These are phyloP conservation scores for Ambrosia trifida DNA, from an alignment of 129 eudicot species.

Conservation along the genomic window DNA sequence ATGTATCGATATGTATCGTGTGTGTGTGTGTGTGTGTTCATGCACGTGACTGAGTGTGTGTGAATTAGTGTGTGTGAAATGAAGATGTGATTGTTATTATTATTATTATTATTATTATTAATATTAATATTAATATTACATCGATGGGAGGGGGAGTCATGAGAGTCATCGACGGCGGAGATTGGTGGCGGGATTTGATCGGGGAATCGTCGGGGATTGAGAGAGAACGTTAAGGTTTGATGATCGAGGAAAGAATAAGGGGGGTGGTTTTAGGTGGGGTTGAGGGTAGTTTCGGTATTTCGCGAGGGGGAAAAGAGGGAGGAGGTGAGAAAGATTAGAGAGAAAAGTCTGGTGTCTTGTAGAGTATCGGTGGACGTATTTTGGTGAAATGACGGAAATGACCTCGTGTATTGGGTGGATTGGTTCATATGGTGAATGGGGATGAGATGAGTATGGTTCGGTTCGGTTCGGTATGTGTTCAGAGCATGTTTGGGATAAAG, in stretches of 20 bases:
- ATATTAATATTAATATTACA: constrained; percentile 25
- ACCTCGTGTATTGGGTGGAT: no score
- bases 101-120: constrained; percentile 14
- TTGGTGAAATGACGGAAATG: no score
- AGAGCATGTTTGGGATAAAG: no score
- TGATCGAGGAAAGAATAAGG: constrained; percentile 26
- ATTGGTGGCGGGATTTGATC: constrained; percentile 36
- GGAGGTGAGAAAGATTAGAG: constrained; percentile 4
- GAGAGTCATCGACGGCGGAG: constrained; percentile 60
- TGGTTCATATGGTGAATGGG: no score
- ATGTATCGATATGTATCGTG: neutral
- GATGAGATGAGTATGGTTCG: no score
- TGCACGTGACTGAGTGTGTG: constrained; percentile 1
- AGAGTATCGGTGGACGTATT: no score
- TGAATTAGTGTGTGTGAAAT: constrained; percentile 3
- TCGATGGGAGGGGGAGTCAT: constrained; percentile 67
- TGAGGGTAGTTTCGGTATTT: constrained; percentile 35
- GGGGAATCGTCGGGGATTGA: constrained; percentile 31
- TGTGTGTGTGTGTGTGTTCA: constrained; percentile 14
- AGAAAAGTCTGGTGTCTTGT: no score
- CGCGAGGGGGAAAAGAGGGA: constrained; percentile 11
- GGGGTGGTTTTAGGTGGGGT: constrained; percentile 26
- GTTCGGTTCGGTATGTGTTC: no score
- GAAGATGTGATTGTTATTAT: constrained; percentile 12
- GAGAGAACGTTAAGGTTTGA: constrained; percentile 23